phyloP scores from a whole-genome alignment of 768 basidiomycete species.

The Suillus weaverae region DNA sequence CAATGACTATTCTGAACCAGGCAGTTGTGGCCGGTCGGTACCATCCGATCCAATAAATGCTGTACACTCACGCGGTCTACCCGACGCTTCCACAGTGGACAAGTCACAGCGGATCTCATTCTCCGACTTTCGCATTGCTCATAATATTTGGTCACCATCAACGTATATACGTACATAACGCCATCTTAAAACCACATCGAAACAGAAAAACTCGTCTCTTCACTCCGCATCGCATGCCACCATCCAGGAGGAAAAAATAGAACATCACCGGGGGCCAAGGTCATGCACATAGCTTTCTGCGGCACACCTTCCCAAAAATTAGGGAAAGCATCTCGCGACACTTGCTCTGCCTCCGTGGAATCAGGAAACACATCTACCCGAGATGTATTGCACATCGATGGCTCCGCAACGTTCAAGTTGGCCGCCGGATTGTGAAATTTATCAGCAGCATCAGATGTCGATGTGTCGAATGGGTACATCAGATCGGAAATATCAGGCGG shows the following conservation, averaged over 20 bases:
- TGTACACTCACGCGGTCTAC: conserved; percentile 15
- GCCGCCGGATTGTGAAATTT: conserved; percentile 37
- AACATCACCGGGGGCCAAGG: conserved; percentile 79
- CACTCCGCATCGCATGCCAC: conserved; percentile 93
- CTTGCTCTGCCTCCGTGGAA: conserved; percentile 22
- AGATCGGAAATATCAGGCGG: conserved; percentile 55
- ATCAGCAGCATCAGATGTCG: conserved; percentile 14
- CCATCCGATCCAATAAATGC: conserved; percentile 27
- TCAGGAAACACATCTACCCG: conserved; percentile 72
- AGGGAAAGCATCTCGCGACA: conserved; percentile 36
- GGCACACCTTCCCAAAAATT: conserved; percentile 58
- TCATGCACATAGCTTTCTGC: conserved; percentile 57
- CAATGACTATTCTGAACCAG: conserved; percentile 17
- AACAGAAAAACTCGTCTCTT: conserved; percentile 79
- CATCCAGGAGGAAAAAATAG: conserved; percentile 89
- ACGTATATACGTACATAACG: neutral
- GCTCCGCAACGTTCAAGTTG: conserved; percentile 33
- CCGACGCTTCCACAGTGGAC: conserved; percentile 1
- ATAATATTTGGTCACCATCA: neutral
- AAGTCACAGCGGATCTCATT: neutral
- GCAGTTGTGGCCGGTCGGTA: conserved; percentile 21
- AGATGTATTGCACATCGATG: conserved; percentile 79
- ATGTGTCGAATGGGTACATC: conserved; percentile 60
- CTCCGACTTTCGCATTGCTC: neutral
- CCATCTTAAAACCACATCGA: conserved; percentile 67